A percentile compares a stretch with the other conserved stretches of the same genome.
phyloP scores from a whole-genome alignment of 2,329 filamentous ascomycete species.

The Paecilomyces niveus region DNA sequence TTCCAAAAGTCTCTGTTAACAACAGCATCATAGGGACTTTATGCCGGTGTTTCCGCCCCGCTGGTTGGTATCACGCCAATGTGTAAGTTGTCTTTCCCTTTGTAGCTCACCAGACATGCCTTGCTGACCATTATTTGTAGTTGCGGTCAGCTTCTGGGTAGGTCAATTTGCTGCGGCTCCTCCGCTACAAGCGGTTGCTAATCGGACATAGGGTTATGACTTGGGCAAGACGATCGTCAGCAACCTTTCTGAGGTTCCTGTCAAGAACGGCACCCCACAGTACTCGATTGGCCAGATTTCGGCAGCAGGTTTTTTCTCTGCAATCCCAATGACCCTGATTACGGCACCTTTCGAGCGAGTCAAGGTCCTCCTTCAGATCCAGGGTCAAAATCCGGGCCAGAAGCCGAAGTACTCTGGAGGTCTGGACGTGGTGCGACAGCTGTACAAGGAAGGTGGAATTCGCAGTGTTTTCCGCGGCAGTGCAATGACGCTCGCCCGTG shows the following conservation, averaged over 20 bases:
- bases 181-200: constrained; percentile 8
- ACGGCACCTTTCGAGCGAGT: constrained; percentile 99
- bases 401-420: constrained; percentile 88
- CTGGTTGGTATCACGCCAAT: constrained; percentile 95
- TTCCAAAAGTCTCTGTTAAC: not conserved
- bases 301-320: constrained; percentile 92
- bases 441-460: constrained; percentile 85
- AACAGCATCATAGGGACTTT: constrained; percentile 60
- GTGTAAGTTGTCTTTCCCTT: constrained; percentile 60
- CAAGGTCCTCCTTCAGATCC: constrained; percentile 96
- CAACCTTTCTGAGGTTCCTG: constrained; percentile 53
- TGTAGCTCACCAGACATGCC: constrained; percentile 3
- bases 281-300: constrained; percentile 83
- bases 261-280: constrained; percentile 54
- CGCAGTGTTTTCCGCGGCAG: constrained; percentile 88
- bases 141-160: constrained; percentile 62
- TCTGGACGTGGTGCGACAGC: constrained; percentile 81
- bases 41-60: constrained; percentile 94
- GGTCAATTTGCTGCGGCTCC: constrained; percentile 6
- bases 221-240: constrained; percentile 85
- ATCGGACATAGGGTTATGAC: constrained; percentile 79
- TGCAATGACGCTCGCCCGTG: constrained; percentile 83
- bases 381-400: constrained; percentile 84
- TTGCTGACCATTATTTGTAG: constrained; percentile 27
- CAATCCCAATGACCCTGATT: constrained; percentile 94